Evolutionary conservation across 805 yeast species (phyloP).

Genomic region (Candida odintsovae): DNA sequence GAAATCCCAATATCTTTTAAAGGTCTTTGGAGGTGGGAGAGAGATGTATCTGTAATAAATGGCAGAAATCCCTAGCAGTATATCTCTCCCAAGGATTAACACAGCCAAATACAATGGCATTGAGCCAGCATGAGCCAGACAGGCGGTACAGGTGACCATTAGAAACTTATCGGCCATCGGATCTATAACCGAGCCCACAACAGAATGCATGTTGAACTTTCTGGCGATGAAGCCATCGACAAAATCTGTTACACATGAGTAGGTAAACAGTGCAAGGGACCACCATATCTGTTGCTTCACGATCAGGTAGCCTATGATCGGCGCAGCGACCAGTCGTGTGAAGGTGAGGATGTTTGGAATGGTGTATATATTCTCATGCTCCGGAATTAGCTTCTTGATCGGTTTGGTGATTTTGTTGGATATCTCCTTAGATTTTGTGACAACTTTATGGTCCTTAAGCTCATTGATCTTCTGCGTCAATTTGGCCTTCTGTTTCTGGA

Average conservation of each 20-base stretch:
- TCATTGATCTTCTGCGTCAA: constrained; percentile 5
- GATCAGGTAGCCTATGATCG: constrained; percentile 76
- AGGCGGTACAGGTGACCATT: constrained; percentile 79
- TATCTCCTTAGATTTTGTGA: constrained; percentile 18
- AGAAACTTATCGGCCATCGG: constrained; percentile 93
- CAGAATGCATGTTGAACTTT: constrained; percentile 64
- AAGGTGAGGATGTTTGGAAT: constrained; percentile 83
- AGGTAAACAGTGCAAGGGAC: constrained; percentile 71
- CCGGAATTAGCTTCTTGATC: constrained; percentile 25
- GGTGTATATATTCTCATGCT: constrained; percentile 64
- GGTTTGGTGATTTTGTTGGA: constrained; percentile 26
- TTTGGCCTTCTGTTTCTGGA: constrained; percentile 2
- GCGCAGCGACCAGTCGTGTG: constrained; percentile 76
- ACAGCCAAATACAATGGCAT: constrained; percentile 69
- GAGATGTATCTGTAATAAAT: constrained; percentile 66
- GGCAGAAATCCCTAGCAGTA: constrained; percentile 65
- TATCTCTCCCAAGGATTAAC: constrained; percentile 80
- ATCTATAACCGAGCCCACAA: constrained; percentile 85
- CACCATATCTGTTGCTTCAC: constrained; percentile 53
- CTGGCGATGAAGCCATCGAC: constrained; percentile 92
- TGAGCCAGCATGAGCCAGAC: constrained; percentile 59
- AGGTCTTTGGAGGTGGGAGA: constrained; percentile 70
- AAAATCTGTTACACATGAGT: constrained; percentile 87
- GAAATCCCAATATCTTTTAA: constrained; percentile 70
- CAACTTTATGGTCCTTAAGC: constrained; percentile 2